Percentiles rank a stretch among this genome's conserved stretches.
Conservation (phyloP, 2,329 filamentous ascomycete species). For the Diaporthe velutina region DNA sequence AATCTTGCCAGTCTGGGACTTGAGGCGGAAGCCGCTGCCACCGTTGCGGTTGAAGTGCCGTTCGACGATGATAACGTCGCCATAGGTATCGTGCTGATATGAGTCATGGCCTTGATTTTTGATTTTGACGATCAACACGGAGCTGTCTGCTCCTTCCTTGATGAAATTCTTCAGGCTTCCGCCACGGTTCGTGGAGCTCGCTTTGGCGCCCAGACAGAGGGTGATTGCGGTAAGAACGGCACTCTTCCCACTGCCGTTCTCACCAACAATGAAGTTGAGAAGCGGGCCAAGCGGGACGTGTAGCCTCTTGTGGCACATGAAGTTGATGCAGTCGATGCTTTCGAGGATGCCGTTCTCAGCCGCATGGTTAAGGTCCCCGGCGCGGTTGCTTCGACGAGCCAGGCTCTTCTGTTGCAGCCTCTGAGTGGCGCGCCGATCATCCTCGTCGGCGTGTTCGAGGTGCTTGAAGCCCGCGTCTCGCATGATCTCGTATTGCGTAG, state of each 20-base stretch:
- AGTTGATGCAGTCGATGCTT: slow-evolving; percentile 88
- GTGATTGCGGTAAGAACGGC: slow-evolving; percentile 94
- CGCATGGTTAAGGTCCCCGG: slow-evolving; percentile 74
- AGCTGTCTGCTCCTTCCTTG: slow-evolving; percentile 86
- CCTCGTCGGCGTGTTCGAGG: slow-evolving; percentile 66
- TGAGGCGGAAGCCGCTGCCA: slow-evolving; percentile 87
- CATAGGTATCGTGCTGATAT: slow-evolving; percentile 86
- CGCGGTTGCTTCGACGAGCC: slow-evolving; percentile 51
- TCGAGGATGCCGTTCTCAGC: slow-evolving; percentile 91
- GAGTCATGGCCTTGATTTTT: slow-evolving; percentile 91
- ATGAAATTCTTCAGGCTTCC: slow-evolving; percentile 89
- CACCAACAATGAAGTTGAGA: slow-evolving; percentile 98
- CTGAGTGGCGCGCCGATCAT: slow-evolving; percentile 76
- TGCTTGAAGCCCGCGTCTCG: slow-evolving; percentile 72
- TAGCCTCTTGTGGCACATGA: slow-evolving; percentile 93
- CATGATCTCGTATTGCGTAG: slow-evolving; percentile 73
- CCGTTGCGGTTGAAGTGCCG: slow-evolving; percentile 85
- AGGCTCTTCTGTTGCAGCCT: slow-evolving; percentile 54
- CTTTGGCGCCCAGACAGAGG: slow-evolving; percentile 94
- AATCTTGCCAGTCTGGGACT: slow-evolving; percentile 75
- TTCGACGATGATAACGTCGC: slow-evolving; percentile 89
- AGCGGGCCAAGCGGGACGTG: slow-evolving; percentile 89
- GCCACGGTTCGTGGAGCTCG: slow-evolving; percentile 91
- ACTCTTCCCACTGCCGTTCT: slow-evolving; percentile 98
- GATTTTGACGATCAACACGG: slow-evolving; percentile 83